These are phyloP conservation scores for Coemansia sp. DNA, from an alignment of 192 early-diverging fungal species.

Conservation along the genomic window DNA sequence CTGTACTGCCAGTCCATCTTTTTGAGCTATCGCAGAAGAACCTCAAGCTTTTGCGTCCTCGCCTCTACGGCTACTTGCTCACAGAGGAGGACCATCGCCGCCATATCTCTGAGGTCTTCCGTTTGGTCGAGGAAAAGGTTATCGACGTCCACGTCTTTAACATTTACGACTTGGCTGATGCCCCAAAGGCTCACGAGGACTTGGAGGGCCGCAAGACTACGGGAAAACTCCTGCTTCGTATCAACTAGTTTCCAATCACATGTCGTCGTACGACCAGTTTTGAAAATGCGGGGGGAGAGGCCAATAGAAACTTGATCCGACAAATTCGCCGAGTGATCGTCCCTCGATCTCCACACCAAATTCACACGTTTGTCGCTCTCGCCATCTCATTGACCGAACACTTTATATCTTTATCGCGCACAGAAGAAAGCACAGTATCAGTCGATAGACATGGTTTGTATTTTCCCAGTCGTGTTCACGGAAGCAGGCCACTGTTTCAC, in stretches of 20 bases:
- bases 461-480: background rate
- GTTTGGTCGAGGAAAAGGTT: slow-evolving; percentile 59
- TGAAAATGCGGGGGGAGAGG: background rate
- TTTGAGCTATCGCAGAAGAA: slow-evolving; percentile 68
- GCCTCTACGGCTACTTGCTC: slow-evolving; percentile 69
- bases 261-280: background rate
- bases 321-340: slow-evolving; percentile 10
- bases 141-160: slow-evolving; percentile 74
- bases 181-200: slow-evolving; percentile 75
- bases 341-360: background rate
- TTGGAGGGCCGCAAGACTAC: slow-evolving; percentile 70
- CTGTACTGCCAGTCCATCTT: slow-evolving; percentile 66
- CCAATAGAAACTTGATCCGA: slow-evolving; percentile 1
- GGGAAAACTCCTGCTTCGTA: slow-evolving; percentile 68
- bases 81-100: slow-evolving; percentile 69
- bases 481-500: slow-evolving; percentile 9
- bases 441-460: slow-evolving; percentile 1
- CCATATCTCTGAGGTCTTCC: slow-evolving; percentile 48
- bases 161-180: slow-evolving; percentile 74
- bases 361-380: background rate
- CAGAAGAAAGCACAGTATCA: background rate
- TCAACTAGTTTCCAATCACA: slow-evolving; percentile 2
- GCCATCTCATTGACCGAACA: background rate
- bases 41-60: slow-evolving; percentile 72
- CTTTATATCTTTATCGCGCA: background rate